Evolutionary conservation across 306 rosid genomes (phyloP), one percentile per base, ranked within the genome.

Genomic region (Prunus kanzakura): DNA sequence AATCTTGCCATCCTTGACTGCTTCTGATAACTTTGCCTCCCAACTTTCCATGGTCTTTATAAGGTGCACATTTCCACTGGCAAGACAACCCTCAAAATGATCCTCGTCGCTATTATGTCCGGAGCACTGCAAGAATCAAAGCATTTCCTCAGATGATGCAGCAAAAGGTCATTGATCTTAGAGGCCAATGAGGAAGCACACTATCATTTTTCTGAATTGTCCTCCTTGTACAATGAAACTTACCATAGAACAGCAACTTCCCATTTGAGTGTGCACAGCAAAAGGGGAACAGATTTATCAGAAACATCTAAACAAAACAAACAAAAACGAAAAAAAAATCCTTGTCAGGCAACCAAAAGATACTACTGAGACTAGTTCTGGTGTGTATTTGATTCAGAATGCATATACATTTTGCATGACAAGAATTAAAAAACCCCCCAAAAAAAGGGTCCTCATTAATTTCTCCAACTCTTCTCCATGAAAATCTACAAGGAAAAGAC

Each of bases 21-120:
- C 91, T 85, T 93, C 93, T 77, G 86, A 89, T 79, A 91, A 23
- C 86, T 80, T 88, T 67, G 85, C 83, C 70, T 91, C 93, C 97
- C 97, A 93, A 35, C 80, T 22, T 76, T 91, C 96, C 82, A 69
- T 80, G 74, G 86, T 87, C 54, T 84, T 88, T 72, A 93, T 83
- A 74, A 88, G 84, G 57, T 86, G 82, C 80, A 93, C 93, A 70
- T 89, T 93, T 62, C 89, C 91, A 30, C 80, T 32, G 67, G 88
- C 85, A 79, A 81, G 84, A 57, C 64, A 82, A 64, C 82, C 85
- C 30, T 76, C 60, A 30, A 64, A 73, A 66, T 49, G 60, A 82
- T 62, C 78, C 73, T 73, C 77, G 55, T 67, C 58, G 7, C 64
- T 64, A 52, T 30, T 35, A 8, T 51, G 4, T 57, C 83, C 29